Conservation (phyloP, 164 flowering plant genomes). For the Echeveria elegans region DNA sequence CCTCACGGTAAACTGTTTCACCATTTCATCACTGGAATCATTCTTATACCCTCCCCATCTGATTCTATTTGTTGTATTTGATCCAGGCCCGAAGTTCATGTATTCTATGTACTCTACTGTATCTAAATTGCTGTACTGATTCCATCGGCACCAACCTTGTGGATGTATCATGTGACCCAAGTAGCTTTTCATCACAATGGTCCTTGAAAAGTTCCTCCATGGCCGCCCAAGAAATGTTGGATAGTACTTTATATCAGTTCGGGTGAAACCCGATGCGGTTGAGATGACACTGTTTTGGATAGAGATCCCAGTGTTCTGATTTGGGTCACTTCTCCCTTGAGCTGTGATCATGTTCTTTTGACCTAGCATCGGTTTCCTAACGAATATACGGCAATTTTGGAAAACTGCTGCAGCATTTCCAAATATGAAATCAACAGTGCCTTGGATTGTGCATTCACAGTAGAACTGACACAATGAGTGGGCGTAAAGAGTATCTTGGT, state of each 20-base stretch:
- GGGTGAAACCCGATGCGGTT: conserved; percentile 25
- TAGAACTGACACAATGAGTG: conserved; percentile 46
- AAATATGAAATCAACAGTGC: conserved; percentile 51
- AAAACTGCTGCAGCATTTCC: conserved; percentile 51
- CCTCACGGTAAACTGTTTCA: conserved; percentile 23
- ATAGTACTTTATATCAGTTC: conserved; percentile 8
- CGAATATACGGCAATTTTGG: conserved; percentile 33
- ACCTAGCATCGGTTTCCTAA: conserved; percentile 26
- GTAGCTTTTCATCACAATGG: conserved; percentile 32
- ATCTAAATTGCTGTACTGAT: conserved; percentile 22
- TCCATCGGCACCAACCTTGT: conserved; percentile 36
- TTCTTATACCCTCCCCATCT: conserved; percentile 35
- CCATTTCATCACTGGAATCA: conserved; percentile 22
- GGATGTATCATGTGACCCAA: conserved; percentile 33
- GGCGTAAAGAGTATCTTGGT: conserved; percentile 49
- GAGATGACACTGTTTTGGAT: conserved; percentile 33
- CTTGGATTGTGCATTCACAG: conserved; percentile 38
- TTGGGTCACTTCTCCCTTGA: conserved; percentile 42
- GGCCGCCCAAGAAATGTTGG: conserved; percentile 41
- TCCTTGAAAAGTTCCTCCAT: conserved; percentile 45
- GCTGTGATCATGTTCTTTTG: conserved; percentile 49
- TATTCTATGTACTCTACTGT: conserved; percentile 34
- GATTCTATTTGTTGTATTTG: conserved; percentile 26
- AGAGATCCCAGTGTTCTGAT: conserved; percentile 43
- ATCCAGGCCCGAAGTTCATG: conserved; percentile 38